Conservation (phyloP, 306 rosid genomes). For the Glycine latifolia region DNA sequence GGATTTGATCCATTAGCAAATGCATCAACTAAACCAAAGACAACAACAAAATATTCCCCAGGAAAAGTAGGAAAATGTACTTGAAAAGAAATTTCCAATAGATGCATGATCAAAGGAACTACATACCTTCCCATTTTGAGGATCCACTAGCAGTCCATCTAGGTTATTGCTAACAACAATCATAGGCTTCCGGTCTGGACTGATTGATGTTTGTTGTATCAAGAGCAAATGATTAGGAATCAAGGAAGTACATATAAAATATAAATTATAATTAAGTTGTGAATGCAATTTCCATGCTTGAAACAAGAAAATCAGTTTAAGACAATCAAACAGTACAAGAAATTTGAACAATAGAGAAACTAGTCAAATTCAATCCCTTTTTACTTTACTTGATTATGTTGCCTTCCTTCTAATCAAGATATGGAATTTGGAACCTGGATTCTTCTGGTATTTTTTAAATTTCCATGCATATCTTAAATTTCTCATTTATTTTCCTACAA, state of each 20-base stretch:
- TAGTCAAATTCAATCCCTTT: neutral
- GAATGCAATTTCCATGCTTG: neutral
- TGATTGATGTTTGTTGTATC: slow-evolving; percentile 81
- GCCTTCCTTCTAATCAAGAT: neutral
- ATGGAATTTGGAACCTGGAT: slow-evolving; percentile 14
- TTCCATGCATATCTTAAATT: neutral
- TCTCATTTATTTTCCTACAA: neutral
- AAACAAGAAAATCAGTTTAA: slow-evolving; percentile 3
- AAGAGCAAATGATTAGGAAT: slow-evolving; percentile 33
- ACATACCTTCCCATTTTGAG: slow-evolving; percentile 82
- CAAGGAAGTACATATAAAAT: slow-evolving; percentile 16
- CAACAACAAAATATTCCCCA: slow-evolving; percentile 5
- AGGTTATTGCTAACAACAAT: slow-evolving; percentile 78
- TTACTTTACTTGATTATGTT: neutral
- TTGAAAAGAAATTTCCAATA: neutral
- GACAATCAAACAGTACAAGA: neutral
- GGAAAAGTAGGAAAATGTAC: neutral
- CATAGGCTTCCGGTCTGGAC: slow-evolving; percentile 80
- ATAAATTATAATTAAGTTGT: slow-evolving; percentile 1
- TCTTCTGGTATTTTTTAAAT: neutral
- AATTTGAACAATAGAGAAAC: neutral
- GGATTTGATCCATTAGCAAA: slow-evolving; percentile 35
- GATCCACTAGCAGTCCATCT: slow-evolving; percentile 80
- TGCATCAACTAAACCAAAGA: slow-evolving; percentile 26
- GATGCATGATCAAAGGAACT: neutral